These are phyloP conservation scores for Metschnikowia anglica DNA, from an alignment of 805 yeast genomes.

Conservation along the genomic window DNA sequence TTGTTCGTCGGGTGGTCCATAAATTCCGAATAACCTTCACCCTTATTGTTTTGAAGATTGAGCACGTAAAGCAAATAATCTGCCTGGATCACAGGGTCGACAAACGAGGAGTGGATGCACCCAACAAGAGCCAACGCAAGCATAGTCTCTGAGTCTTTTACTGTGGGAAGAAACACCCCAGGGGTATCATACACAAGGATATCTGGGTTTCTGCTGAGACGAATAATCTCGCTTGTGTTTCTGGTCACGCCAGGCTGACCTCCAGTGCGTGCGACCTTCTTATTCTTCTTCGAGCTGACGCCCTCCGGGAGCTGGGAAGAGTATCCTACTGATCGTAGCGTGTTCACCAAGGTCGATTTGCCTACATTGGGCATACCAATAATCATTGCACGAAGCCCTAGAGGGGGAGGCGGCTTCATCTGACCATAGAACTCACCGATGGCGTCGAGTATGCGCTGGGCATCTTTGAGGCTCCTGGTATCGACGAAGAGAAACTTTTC, in stretches of 20 bases:
- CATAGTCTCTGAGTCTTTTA: conserved; percentile 65
- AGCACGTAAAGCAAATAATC: conserved; percentile 77
- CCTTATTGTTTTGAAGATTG: conserved; percentile 58
- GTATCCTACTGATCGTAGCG: conserved; percentile 51
- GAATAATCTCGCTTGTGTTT: conserved; percentile 70
- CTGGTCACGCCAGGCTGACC: conserved; percentile 89
- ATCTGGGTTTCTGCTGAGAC: conserved; percentile 58
- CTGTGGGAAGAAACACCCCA: conserved; percentile 83
- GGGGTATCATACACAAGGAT: conserved; percentile 85
- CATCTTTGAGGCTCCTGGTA: conserved; percentile 51
- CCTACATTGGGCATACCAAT: conserved; percentile 99
- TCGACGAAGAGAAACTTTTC: conserved; percentile 53
- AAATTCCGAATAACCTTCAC: conserved; percentile 45
- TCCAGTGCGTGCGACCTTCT: conserved; percentile 81
- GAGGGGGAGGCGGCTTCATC: conserved; percentile 72
- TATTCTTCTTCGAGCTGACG: conserved; percentile 35
- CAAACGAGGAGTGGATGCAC: conserved; percentile 62
- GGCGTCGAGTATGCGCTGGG: conserved; percentile 47
- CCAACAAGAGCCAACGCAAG: conserved; percentile 71
- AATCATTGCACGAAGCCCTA: conserved; percentile 74
- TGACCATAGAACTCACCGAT: conserved; percentile 45
- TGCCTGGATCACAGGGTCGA: conserved; percentile 83
- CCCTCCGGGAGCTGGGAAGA: conserved; percentile 22
- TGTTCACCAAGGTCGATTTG: conserved; percentile 82
- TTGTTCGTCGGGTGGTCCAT: conserved; percentile 69